A percentile compares a stretch with the other conserved stretches of the same genome.
Conservation (phyloP, 31 red algal species). For the Odonthalia washingtoniensis region DNA sequence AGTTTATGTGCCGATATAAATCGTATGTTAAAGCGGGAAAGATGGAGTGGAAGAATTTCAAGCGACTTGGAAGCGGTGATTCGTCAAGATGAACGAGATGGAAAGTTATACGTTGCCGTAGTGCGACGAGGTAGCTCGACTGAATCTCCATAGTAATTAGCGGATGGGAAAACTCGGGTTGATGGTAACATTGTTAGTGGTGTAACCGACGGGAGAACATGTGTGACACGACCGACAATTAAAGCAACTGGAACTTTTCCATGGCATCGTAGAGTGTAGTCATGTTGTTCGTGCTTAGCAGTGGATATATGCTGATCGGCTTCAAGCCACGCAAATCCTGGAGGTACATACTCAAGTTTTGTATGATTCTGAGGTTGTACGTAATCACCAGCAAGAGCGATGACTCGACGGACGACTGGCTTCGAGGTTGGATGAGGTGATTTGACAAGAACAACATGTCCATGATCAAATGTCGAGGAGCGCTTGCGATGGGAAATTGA, state of each 20-base stretch:
- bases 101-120: constrained; percentile 63
- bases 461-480: background rate
- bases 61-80: constrained; percentile 57
- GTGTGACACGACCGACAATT: background rate
- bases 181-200: background rate
- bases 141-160: background rate
- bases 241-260: background rate
- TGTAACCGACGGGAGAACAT: background rate
- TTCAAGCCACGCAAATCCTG: background rate
- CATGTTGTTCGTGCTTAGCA: background rate
- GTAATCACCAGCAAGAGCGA: background rate
- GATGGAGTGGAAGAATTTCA: constrained; percentile 52
- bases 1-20: constrained; percentile 46
- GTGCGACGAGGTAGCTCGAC: constrained; percentile 41
- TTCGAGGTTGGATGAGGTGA: background rate
- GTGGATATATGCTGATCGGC: too few relatives aligned
- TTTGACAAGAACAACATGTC: background rate
- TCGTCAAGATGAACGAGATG: constrained; percentile 51
- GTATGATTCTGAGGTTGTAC: background rate
- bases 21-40: constrained; percentile 47
- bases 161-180: background rate
- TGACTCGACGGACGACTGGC: background rate
- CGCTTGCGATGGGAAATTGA: background rate
- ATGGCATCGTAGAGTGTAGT: too few relatives aligned
- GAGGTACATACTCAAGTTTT: background rate